Evolutionary conservation across 345 rosid genomes (phyloP).

Genomic region (Eucalyptus marginata): DNA sequence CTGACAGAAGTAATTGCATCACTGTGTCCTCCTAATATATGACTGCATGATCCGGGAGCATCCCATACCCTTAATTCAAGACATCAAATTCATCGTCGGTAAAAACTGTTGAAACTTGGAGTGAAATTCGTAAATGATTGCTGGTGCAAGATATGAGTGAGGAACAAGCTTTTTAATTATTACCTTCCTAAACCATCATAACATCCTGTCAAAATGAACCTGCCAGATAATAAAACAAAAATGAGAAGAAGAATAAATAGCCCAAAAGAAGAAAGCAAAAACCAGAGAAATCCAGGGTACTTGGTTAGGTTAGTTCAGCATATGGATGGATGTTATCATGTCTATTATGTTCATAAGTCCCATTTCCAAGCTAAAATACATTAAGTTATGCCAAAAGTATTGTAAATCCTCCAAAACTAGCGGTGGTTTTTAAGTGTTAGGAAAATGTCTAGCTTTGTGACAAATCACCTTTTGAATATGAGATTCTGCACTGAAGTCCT

Average conservation of each 20-base stretch:
- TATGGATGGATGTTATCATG: not conserved
- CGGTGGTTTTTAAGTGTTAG: not conserved
- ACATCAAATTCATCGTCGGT: not conserved
- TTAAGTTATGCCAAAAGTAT: not conserved
- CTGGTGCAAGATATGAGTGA: not conserved
- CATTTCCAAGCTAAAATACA: not conserved
- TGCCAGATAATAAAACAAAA: constrained; percentile 25
- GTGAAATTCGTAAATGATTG: not conserved
- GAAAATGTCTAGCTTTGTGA: not conserved
- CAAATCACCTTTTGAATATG: not conserved
- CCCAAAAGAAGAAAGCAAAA: not conserved
- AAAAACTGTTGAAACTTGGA: not conserved
- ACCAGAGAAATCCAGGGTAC: not conserved
- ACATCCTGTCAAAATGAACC: constrained; percentile 86
- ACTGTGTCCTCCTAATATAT: constrained; percentile 72
- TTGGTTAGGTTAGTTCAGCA: not conserved
- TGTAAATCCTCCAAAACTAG: not conserved
- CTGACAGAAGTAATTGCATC: constrained; percentile 69
- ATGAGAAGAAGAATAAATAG: not conserved
- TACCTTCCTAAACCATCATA: constrained; percentile 83
- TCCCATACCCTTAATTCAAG: constrained; percentile 51
- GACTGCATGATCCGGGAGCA: constrained; percentile 62
- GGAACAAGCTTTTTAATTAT: not conserved
- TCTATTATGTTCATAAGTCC: not conserved
- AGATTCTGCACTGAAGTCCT: not conserved